A percentile compares a stretch with the other conserved stretches of the same genome.
Evolutionary conservation across 129 eudicot genomes (phyloP).

Genomic region (Arctium minus): DNA sequence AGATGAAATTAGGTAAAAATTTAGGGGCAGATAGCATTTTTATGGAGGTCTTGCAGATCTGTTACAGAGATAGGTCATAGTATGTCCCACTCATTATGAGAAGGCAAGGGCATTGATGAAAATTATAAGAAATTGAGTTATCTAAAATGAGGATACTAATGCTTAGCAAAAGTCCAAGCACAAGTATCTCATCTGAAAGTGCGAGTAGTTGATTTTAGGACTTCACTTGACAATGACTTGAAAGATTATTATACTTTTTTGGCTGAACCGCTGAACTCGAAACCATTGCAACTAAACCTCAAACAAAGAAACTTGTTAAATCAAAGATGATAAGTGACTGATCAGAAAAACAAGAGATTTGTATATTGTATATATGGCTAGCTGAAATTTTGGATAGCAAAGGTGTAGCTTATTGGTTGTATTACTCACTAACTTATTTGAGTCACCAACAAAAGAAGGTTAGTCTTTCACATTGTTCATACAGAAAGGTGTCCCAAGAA

Average conservation of each 20-base stretch:
- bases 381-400: background rate
- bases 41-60: background rate
- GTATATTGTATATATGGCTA: background rate
- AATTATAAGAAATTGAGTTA: background rate
- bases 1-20: background rate
- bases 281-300: background rate
- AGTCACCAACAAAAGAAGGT: background rate
- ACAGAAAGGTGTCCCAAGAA: background rate
- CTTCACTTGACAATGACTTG: background rate
- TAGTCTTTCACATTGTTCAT: background rate
- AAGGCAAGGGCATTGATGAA: background rate
- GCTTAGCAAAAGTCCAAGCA: background rate
- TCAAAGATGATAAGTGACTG: background rate
- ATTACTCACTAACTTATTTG: background rate
- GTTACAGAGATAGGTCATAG: background rate
- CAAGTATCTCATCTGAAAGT: background rate
- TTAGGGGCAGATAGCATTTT: background rate
- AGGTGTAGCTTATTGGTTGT: background rate
- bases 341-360: background rate
- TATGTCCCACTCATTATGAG: background rate
- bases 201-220: background rate
- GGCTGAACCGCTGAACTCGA: background rate
- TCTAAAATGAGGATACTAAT: background rate
- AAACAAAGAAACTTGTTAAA: background rate
- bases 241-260: background rate